phyloP scores from a whole-genome alignment of 352 stramenopile genomes.

The Pythium brachiatum region DNA sequence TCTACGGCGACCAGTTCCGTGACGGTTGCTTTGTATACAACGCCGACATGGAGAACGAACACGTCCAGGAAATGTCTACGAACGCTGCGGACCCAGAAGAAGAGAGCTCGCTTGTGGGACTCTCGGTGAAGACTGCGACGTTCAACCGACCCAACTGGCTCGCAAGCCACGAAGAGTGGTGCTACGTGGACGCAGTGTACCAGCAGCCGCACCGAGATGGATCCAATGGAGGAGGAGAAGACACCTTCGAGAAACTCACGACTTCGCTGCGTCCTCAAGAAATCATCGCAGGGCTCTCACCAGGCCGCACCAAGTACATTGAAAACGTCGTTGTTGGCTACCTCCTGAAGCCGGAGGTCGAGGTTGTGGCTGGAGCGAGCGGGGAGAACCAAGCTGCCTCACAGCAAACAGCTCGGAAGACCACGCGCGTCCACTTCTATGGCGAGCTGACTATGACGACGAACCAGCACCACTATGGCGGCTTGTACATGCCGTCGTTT shows the following conservation, averaged over 20 bases:
- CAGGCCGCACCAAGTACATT: constrained; percentile 16
- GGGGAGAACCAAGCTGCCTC: too few species aligned
- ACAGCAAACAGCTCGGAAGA: neutral
- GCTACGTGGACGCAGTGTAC: constrained; percentile 23
- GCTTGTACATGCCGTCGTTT: constrained; percentile 13
- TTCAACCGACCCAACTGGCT: constrained; percentile 26
- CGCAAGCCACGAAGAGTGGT: constrained; percentile 26
- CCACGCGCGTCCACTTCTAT: constrained; percentile 27
- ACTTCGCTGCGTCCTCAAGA: constrained; percentile 22
- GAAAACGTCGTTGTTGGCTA: constrained; percentile 19
- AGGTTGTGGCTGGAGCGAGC: neutral
- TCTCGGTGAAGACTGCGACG: constrained; percentile 29
- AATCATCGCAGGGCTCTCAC: constrained; percentile 20
- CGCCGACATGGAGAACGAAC: constrained; percentile 8
- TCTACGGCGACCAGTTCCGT: constrained; percentile 19
- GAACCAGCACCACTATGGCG: constrained; percentile 24
- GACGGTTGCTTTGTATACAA: constrained; percentile 23
- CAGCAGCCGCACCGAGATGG: neutral
- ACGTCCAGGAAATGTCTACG: constrained; percentile 7
- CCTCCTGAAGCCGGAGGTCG: constrained; percentile 12
- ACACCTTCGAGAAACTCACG: constrained; percentile 28
- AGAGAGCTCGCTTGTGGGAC: constrained; percentile 8
- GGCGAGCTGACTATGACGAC: constrained; percentile 18
- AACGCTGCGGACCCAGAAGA: constrained; percentile 4
- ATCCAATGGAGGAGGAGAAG: neutral